Evolutionary conservation across 2,329 filamentous ascomycete species (phyloP).

Genomic region (Claviceps quebecensis): DNA sequence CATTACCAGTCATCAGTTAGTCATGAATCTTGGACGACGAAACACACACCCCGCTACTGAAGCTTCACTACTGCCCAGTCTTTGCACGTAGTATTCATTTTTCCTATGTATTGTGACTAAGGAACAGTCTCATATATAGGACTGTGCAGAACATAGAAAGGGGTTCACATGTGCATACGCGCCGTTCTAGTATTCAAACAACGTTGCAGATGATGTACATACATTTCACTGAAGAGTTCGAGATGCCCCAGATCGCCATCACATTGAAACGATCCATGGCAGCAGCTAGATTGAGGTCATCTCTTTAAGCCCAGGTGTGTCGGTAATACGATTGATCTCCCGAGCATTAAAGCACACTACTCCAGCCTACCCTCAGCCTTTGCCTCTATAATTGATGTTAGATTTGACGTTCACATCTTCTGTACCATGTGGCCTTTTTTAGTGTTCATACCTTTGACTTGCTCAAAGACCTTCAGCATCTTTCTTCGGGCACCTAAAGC

Average conservation of each 20-base stretch:
- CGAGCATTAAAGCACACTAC: conserved; percentile 13
- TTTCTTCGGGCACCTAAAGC: conserved; percentile 88
- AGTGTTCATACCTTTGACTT: conserved; percentile 56
- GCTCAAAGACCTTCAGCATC: conserved; percentile 98
- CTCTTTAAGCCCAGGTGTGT: neutral
- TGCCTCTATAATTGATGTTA: conserved; percentile 38
- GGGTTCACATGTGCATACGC: neutral
- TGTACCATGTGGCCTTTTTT: neutral
- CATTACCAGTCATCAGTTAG: neutral
- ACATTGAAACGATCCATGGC: neutral
- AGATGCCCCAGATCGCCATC: neutral
- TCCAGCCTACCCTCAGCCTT: conserved; percentile 58
- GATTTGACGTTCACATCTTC: neutral
- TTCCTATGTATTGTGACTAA: neutral
- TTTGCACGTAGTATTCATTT: too few relatives aligned
- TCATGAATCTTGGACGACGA: neutral
- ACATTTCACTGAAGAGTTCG: too few relatives aligned
- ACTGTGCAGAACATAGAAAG: neutral
- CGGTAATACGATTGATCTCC: neutral
- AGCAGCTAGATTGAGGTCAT: neutral
- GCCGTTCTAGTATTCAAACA: neutral
- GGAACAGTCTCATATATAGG: neutral
- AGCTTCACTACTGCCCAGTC: neutral
- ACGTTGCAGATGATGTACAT: neutral
- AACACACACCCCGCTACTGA: neutral